phyloP scores from a whole-genome alignment of 2,329 filamentous ascomycete genomes.

The Didymella arachidicola region DNA sequence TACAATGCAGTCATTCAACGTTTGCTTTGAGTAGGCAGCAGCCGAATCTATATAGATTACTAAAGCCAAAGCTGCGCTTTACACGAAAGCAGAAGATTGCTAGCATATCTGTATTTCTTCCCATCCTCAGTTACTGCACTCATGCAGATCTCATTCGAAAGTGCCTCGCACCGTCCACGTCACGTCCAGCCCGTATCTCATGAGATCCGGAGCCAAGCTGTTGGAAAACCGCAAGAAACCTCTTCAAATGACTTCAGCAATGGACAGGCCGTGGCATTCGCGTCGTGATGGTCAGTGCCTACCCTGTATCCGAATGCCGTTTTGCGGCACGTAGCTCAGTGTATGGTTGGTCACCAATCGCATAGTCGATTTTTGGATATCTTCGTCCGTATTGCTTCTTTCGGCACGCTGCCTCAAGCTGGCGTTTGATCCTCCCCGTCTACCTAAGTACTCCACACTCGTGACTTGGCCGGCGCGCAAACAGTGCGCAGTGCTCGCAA shows the following conservation, averaged over 20 bases:
- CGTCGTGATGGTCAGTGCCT: conserved; percentile 2
- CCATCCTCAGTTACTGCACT: background rate
- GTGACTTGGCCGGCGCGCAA: background rate
- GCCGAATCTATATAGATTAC: background rate
- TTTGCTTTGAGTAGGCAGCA: too few relatives aligned
- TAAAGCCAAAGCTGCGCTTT: background rate
- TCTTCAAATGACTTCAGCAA: background rate
- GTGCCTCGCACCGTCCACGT: background rate
- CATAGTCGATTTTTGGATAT: background rate
- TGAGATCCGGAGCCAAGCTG: background rate
- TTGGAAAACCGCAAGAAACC: background rate
- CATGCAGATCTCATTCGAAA: background rate
- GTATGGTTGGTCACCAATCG: background rate
- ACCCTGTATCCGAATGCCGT: background rate
- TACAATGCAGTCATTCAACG: background rate
- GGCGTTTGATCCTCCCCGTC: background rate
- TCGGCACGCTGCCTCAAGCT: background rate
- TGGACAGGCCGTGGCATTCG: background rate
- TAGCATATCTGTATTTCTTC: background rate
- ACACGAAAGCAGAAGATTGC: background rate
- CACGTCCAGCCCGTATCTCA: background rate
- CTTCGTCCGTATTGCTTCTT: background rate
- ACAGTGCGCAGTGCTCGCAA: background rate
- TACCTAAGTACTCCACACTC: background rate
- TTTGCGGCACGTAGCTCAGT: background rate